phyloP scores from a whole-genome alignment of 2,329 filamentous ascomycete genomes.

The Huntiella abstrusa region DNA sequence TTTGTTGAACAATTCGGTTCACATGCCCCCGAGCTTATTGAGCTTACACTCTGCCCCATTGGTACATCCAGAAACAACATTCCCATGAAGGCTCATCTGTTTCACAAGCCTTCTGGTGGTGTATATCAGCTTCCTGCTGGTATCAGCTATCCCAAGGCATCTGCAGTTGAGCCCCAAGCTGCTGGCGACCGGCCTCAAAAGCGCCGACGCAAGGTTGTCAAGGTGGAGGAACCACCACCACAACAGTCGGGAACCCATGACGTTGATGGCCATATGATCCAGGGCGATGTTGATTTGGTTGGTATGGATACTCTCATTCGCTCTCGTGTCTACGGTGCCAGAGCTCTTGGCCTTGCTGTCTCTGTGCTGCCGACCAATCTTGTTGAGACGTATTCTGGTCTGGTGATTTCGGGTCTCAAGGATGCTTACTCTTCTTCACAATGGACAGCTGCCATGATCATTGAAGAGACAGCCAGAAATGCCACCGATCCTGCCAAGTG shows the following conservation, averaged over 20 bases:
- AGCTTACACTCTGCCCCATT: slow-evolving; percentile 74
- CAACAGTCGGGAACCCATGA: slow-evolving; percentile 55
- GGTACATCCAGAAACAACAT: slow-evolving; percentile 81
- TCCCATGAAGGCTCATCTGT: slow-evolving; percentile 74
- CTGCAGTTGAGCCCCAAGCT: slow-evolving; percentile 28
- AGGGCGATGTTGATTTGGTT: slow-evolving; percentile 87
- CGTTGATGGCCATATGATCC: slow-evolving; percentile 94
- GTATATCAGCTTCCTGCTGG: slow-evolving; percentile 41
- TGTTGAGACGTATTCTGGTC: slow-evolving; percentile 26
- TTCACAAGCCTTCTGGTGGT: slow-evolving; percentile 83
- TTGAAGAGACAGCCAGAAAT: slow-evolving; percentile 71
- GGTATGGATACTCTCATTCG: slow-evolving; percentile 75
- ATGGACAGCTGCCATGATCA: slow-evolving; percentile 59
- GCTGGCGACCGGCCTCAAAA: slow-evolving; percentile 46
- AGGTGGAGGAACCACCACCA: slow-evolving; percentile 45
- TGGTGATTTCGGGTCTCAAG: slow-evolving; percentile 45
- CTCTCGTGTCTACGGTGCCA: slow-evolving; percentile 72
- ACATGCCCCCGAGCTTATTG: slow-evolving; percentile 65
- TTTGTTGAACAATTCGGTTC: slow-evolving; percentile 54
- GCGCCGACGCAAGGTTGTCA: slow-evolving; percentile 68
- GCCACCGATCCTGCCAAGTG: slow-evolving; percentile 27
- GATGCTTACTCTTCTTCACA: slow-evolving; percentile 74
- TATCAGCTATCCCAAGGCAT: slow-evolving; percentile 12
- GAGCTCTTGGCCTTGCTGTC: slow-evolving; percentile 72
- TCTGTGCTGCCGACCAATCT: slow-evolving; percentile 54